Percentiles rank a stretch among this genome's conserved stretches.
phyloP scores from a whole-genome alignment of 1,284 basidiomycete species.

The Hemileia vastatrix region DNA sequence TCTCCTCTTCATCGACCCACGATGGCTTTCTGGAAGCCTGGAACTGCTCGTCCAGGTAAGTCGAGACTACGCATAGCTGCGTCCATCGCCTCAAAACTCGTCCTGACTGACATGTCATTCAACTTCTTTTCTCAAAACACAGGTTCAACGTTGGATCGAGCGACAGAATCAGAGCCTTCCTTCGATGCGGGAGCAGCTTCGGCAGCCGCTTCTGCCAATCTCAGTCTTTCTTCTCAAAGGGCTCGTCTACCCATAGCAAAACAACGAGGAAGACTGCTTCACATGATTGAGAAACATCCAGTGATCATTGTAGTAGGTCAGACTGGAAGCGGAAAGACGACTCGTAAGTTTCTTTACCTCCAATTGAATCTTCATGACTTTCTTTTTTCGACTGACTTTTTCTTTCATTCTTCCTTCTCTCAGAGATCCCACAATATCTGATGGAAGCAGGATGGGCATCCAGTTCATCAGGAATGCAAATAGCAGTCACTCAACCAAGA shows the following conservation, averaged over 20 bases:
- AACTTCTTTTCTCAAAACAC: not conserved
- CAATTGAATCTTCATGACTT: too few relatives aligned
- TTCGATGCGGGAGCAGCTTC: conserved; percentile 14
- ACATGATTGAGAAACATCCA: conserved; percentile 21
- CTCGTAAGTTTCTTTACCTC: too few relatives aligned
- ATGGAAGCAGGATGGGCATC: too few relatives aligned
- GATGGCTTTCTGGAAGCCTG: conserved; percentile 52
- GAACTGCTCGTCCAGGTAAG: conserved; percentile 66
- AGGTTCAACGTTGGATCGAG: conserved; percentile 67
- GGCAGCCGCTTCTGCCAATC: conserved; percentile 54
- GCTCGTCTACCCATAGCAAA: conserved; percentile 49
- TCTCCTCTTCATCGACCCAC: too few relatives aligned
- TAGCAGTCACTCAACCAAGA: conserved; percentile 42
- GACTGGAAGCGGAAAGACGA: conserved; percentile 95
- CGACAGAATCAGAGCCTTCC: conserved; percentile 52
- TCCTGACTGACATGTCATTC: not conserved
- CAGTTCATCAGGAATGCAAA: too few relatives aligned
- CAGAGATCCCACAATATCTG: too few relatives aligned
- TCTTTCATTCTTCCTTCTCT: too few relatives aligned
- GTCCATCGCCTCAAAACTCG: not conserved
- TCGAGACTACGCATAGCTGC: not conserved
- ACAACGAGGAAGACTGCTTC: conserved; percentile 23
- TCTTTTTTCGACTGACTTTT: too few relatives aligned
- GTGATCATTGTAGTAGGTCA: conserved; percentile 59
- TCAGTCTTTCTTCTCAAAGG: conserved; percentile 50